Percentiles rank a stretch among this genome's conserved stretches.
phyloP scores from a whole-genome alignment of 129 eudicot genomes.

The Daucus carota region DH1_v3.0 NC_030381.2:4387501-4388000 shows the following conservation, averaged over 20 bases:
- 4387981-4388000: not conserved
- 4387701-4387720: slow-evolving; percentile 4
- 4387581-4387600: slow-evolving; percentile 66
- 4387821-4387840: not conserved
- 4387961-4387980: not conserved
- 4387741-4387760: slow-evolving; percentile 64
- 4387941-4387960: not conserved
- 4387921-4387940: not conserved
- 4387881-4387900: not conserved
- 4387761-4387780: slow-evolving; percentile 59
- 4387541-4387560: slow-evolving; percentile 69
- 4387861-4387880: not conserved
- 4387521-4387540: slow-evolving; percentile 59
- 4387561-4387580: slow-evolving; percentile 67
- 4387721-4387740: slow-evolving; percentile 17
- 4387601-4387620: not conserved
- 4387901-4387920: not conserved
- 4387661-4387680: not conserved
- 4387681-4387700: not conserved
- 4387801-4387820: slow-evolving; percentile 46
- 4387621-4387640: not conserved
- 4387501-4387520: slow-evolving; percentile 37
- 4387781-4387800: slow-evolving; percentile 82
- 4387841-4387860: not conserved
- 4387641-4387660: not conserved